phyloP scores from a whole-genome alignment of 345 rosid genomes.

The Eucalyptus tenuipes region DNA sequence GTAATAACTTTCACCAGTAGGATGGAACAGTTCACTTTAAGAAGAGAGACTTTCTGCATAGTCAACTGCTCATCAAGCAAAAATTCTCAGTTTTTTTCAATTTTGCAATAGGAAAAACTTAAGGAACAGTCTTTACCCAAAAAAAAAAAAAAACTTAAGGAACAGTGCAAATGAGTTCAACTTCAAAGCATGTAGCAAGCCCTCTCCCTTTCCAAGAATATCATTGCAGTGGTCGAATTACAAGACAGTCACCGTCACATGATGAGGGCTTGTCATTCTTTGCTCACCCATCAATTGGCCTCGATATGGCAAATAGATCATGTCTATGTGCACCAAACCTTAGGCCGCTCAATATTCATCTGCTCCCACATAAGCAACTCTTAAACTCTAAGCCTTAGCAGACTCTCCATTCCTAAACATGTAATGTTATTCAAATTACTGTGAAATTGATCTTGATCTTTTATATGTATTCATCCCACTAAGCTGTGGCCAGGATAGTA shows the following conservation, averaged over 20 bases:
- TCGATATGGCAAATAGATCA: not conserved
- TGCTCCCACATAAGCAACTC: not conserved
- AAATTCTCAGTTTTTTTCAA: not conserved
- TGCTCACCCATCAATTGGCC: not conserved
- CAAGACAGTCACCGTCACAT: not conserved
- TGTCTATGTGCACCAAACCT: not conserved
- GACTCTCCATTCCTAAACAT: not conserved
- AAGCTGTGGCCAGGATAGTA: not conserved
- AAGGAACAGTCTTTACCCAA: not conserved
- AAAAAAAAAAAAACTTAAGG: not conserved
- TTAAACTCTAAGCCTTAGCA: not conserved
- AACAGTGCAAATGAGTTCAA: not conserved
- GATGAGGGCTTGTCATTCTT: not conserved
- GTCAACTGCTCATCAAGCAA: not conserved
- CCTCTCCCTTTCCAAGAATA: not conserved
- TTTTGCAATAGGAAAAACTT: not conserved
- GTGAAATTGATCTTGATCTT: not conserved
- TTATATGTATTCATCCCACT: not conserved
- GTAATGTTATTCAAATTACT: not conserved
- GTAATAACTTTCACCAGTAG: not conserved
- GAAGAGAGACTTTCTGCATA: not conserved
- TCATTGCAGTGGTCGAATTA: not conserved
- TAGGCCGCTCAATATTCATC: not conserved
- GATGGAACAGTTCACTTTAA: not conserved
- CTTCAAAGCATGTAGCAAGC: not conserved